phyloP scores from a whole-genome alignment of 495 filamentous ascomycete species.

The Stereocaulon alpinum region DNA sequence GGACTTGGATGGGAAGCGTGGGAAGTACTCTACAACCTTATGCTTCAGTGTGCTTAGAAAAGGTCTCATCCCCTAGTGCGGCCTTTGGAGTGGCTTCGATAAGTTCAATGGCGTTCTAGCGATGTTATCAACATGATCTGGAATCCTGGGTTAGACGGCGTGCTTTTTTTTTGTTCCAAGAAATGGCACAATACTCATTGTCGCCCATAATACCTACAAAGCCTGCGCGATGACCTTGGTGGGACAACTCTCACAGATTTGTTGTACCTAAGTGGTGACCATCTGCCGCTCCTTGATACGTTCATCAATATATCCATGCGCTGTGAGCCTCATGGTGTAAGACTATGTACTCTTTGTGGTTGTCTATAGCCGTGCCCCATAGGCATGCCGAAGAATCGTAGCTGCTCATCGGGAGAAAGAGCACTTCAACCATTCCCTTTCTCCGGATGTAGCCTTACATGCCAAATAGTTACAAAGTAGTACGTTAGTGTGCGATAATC shows the following conservation, averaged over 20 bases:
- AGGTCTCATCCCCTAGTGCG: no score
- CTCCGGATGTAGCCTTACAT: constrained; percentile 4
- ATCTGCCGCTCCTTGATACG: constrained; percentile 15
- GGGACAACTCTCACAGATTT: neutral
- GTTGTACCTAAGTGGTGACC: neutral
- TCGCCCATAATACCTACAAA: constrained; percentile 17
- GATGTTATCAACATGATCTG: no score
- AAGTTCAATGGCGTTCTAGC: no score
- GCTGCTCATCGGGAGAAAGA: neutral
- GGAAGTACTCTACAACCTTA: no score
- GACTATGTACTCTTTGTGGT: neutral
- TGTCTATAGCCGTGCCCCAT: neutral
- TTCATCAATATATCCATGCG: constrained; percentile 15
- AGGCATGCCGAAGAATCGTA: constrained; percentile 10
- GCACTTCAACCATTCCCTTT: constrained; percentile 16
- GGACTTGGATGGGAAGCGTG: no score
- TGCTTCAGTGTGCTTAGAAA: no score
- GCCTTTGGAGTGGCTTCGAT: no score
- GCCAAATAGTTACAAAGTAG: constrained; percentile 9
- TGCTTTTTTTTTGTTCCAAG: no score
- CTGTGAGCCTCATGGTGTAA: constrained; percentile 10
- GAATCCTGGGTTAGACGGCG: no score
- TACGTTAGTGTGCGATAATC: constrained; percentile 11
- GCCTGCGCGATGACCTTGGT: constrained; percentile 13
- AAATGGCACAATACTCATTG: no score